phyloP scores from a whole-genome alignment of 139 green algal genomes.

The Nannochloris sp. region DNA sequence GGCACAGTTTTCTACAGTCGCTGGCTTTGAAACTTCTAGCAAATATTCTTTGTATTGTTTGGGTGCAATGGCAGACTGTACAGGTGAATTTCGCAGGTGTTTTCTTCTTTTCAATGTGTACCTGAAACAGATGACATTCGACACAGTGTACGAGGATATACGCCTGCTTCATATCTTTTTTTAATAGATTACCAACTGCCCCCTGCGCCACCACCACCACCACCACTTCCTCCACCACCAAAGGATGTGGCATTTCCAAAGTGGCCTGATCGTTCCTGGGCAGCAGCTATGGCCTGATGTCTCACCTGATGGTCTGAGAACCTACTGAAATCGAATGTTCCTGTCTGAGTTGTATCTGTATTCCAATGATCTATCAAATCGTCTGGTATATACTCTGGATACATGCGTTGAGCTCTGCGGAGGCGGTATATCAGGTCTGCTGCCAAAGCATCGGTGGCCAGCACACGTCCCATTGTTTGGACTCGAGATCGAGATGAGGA shows the following conservation, averaged over 20 bases:
- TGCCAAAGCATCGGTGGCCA: constrained; percentile 11
- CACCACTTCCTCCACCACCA: constrained; percentile 37
- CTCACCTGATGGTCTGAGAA: constrained; percentile 37
- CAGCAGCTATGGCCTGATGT: constrained; percentile 23
- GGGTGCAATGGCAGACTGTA: constrained; percentile 9
- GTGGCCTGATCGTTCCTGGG: constrained; percentile 12
- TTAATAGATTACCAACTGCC: constrained; percentile 23
- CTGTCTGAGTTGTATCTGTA: constrained; percentile 20
- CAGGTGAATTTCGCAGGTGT: constrained; percentile 11
- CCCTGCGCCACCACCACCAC: constrained; percentile 18
- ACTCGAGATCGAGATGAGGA: neutral
- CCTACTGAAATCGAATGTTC: constrained; percentile 19
- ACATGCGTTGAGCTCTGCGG: constrained; percentile 17
- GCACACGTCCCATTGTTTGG: neutral
- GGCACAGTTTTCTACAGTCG: constrained; percentile 4
- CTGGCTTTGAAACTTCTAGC: constrained; percentile 6
- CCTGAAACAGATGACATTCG: constrained; percentile 11
- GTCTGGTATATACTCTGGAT: constrained; percentile 31
- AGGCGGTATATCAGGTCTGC: constrained; percentile 25
- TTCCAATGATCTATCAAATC: constrained; percentile 29
- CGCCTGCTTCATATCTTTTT: no score
- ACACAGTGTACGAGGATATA: constrained; percentile 5
- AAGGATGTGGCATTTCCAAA: constrained; percentile 16
- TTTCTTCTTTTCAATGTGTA: constrained; percentile 16
- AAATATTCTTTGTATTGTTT: constrained; percentile 11